Percentiles rank a stretch among this genome's conserved stretches.
These are phyloP conservation scores for Calonectria leucothoes DNA, from an alignment of 2,329 filamentous ascomycete species.

Conservation along the genomic window DNA sequence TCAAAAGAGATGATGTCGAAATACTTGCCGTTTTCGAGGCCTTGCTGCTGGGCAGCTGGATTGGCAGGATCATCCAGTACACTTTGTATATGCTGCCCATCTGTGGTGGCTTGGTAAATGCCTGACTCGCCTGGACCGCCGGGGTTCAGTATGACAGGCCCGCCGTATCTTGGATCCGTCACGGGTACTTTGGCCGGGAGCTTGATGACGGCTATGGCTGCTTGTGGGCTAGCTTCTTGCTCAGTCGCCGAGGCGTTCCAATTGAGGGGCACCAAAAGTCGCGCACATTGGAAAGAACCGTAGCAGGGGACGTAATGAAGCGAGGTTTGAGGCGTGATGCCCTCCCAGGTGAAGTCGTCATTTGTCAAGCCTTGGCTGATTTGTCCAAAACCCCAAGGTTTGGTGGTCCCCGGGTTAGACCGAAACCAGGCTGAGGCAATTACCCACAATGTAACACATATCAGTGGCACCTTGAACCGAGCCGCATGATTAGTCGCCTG, in stretches of 20 bases:
- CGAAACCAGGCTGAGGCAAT: background rate
- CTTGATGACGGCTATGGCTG: background rate
- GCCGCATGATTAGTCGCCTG: background rate
- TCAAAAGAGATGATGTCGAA: background rate
- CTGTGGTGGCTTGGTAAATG: background rate
- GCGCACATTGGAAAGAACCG: background rate
- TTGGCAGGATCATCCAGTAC: background rate
- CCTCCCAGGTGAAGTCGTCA: background rate
- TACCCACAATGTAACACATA: background rate
- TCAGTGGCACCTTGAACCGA: background rate
- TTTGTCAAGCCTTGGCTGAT: background rate
- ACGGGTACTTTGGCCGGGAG: background rate
- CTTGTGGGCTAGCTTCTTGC: background rate
- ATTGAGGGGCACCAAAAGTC: background rate
- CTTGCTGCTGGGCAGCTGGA: background rate
- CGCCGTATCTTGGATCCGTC: background rate
- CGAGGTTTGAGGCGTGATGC: background rate
- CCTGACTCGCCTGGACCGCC: background rate
- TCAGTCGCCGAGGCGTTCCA: background rate
- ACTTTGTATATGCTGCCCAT: background rate
- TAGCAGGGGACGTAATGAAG: background rate
- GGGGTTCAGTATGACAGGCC: background rate
- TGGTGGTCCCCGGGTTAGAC: background rate
- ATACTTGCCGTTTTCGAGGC: background rate
- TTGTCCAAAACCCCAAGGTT: background rate